These are phyloP conservation scores for Epichloe glyceriae DNA, from an alignment of 2,329 filamentous ascomycete species.

Conservation along the genomic window DNA sequence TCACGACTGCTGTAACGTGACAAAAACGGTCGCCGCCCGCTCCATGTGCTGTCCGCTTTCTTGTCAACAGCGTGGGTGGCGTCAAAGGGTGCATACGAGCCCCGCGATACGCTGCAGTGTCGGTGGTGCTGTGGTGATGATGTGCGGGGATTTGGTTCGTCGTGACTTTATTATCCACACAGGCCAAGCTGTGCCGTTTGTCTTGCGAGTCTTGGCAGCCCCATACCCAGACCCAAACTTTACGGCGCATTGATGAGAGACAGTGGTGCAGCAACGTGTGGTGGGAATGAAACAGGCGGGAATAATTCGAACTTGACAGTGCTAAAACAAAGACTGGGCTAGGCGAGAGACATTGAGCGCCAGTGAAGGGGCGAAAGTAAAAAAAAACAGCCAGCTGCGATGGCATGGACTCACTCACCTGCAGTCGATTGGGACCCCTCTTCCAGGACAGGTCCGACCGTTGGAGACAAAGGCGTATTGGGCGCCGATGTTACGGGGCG, in stretches of 20 bases:
- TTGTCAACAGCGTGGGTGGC: not conserved
- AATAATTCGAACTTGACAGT: not conserved
- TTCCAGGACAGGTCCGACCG: slow-evolving; percentile 3
- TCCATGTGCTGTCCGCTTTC: not conserved
- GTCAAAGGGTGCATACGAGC: not conserved
- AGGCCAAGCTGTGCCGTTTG: slow-evolving; percentile 1
- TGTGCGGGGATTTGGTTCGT: not conserved
- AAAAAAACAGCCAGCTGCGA: not conserved
- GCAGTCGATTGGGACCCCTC: not conserved
- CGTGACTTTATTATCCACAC: slow-evolving; percentile 1
- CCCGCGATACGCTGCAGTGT: not conserved
- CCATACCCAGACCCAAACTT: not conserved
- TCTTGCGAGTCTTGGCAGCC: not conserved
- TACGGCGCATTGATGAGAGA: not conserved
- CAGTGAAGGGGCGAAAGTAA: not conserved
- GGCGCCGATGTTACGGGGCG: slow-evolving; percentile 15
- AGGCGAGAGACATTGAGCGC: not conserved
- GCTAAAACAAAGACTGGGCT: not conserved
- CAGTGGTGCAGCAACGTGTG: not conserved
- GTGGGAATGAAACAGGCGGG: not conserved
- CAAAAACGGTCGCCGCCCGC: not conserved
- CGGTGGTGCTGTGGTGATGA: not conserved
- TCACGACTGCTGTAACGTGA: slow-evolving; percentile 3
- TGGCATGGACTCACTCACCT: not conserved
- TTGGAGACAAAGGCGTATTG: slow-evolving; percentile 12